Conservation (phyloP, 441 rosid species). For the Eutrema salsugineum region DNA sequence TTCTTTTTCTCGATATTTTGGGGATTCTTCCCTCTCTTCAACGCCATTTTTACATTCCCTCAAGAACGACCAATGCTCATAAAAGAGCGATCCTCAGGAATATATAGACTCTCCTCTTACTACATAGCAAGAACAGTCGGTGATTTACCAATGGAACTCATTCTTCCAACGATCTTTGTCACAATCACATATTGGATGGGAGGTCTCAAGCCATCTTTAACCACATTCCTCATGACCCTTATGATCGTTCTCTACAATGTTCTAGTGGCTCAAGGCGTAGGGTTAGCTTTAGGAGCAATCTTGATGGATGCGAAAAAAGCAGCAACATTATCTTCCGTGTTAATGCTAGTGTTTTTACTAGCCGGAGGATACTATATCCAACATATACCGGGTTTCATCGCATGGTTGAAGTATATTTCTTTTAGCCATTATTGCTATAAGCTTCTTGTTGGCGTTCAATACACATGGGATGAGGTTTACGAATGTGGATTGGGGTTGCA, state of each 20-base stretch:
- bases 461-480: constrained; percentile 51
- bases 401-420: constrained; percentile 84
- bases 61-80: constrained; percentile 79
- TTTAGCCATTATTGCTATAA: constrained; percentile 84
- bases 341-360: constrained; percentile 74
- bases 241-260: constrained; percentile 65
- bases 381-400: constrained; percentile 71
- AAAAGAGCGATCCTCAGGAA: constrained; percentile 82
- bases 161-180: constrained; percentile 77
- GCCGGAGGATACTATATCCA: constrained; percentile 92
- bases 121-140: constrained; percentile 70
- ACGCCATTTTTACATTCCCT: constrained; percentile 83
- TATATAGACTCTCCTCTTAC: constrained; percentile 88
- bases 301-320: constrained; percentile 80
- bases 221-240: constrained; percentile 62
- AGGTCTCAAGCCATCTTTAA: constrained; percentile 72
- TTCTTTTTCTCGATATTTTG: constrained; percentile 93
- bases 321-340: constrained; percentile 73
- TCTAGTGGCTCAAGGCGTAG: constrained; percentile 81
- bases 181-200: constrained; percentile 93
- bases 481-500: constrained; percentile 51
- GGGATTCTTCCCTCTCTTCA: constrained; percentile 87
- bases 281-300: constrained; percentile 82
- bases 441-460: constrained; percentile 76
- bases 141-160: constrained; percentile 92